phyloP scores from a whole-genome alignment of 257 asterid genomes.

The Solanum corneliomulleri region DNA sequence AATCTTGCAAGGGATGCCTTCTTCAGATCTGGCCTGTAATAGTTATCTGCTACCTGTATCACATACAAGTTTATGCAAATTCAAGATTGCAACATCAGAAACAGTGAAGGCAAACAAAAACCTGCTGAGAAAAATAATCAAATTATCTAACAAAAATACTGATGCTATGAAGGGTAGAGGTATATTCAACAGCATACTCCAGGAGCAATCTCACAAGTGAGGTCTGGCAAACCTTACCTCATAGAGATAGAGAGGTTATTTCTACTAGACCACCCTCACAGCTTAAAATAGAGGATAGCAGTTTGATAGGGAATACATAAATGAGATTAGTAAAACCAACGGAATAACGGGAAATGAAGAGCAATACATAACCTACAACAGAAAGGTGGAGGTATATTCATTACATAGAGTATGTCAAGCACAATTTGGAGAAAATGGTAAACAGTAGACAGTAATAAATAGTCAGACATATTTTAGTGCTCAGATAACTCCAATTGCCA shows the following conservation, averaged over 20 bases:
- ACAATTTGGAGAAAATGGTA: not conserved
- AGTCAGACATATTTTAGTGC: not conserved
- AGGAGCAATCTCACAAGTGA: no score
- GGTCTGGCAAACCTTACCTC: no score
- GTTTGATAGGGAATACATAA: no score
- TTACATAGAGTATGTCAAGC: not conserved
- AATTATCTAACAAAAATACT: not conserved
- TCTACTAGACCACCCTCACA: no score
- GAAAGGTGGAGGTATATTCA: not conserved
- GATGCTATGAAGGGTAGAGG: not conserved
- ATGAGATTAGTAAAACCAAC: no score
- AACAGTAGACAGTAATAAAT: not conserved
- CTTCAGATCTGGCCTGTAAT: conserved; percentile 83
- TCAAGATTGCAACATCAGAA: not conserved
- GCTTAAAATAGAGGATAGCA: no score
- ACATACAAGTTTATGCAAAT: not conserved
- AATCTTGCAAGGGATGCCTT: conserved; percentile 85
- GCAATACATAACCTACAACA: not conserved
- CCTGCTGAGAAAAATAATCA: not conserved
- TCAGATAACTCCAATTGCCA: not conserved
- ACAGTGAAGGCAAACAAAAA: not conserved
- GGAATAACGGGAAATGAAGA: no score
- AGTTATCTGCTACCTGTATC: conserved; percentile 60
- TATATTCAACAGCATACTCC: not conserved
- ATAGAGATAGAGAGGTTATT: no score